Evolutionary conservation across 139 green algal species (phyloP).

Genomic region (Chlamydomonas sphaeroides): DNA sequence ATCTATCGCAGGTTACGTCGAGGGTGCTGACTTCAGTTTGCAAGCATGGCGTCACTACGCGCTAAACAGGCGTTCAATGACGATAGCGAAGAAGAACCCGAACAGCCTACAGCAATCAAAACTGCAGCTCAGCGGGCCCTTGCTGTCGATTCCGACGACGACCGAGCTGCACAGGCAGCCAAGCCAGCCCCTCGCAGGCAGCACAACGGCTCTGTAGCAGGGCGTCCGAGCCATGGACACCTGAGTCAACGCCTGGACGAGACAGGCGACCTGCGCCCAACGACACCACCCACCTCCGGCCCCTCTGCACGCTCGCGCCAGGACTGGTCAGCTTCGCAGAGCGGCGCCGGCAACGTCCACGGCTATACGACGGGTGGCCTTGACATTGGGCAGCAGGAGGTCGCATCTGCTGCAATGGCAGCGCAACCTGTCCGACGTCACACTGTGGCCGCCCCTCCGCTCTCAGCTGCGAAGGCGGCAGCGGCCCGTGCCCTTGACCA

Average conservation of each 20-base stretch:
- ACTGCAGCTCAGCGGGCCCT: too few species aligned
- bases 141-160: too few species aligned
- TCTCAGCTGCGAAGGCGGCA: conserved; percentile 1
- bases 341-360: background rate
- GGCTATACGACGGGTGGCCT: background rate
- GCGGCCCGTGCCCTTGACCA: background rate
- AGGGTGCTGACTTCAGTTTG: too few species aligned
- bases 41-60: too few species aligned
- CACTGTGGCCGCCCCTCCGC: background rate
- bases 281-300: conserved; percentile 5
- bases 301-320: background rate
- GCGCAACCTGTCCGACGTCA: background rate
- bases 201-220: background rate
- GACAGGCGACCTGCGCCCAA: conserved; percentile 18
- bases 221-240: background rate
- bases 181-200: background rate
- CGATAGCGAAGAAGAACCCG: too few species aligned
- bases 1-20: too few species aligned
- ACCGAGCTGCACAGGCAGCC: too few species aligned
- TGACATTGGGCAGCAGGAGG: background rate
- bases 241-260: background rate
- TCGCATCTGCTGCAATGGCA: background rate
- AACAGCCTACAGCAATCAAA: too few species aligned
- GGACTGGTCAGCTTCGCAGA: background rate
- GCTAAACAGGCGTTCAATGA: too few species aligned